These are phyloP conservation scores for Aspergillus sojae DNA, from an alignment of 2,329 filamentous ascomycete species.

Conservation along the genomic window DNA sequence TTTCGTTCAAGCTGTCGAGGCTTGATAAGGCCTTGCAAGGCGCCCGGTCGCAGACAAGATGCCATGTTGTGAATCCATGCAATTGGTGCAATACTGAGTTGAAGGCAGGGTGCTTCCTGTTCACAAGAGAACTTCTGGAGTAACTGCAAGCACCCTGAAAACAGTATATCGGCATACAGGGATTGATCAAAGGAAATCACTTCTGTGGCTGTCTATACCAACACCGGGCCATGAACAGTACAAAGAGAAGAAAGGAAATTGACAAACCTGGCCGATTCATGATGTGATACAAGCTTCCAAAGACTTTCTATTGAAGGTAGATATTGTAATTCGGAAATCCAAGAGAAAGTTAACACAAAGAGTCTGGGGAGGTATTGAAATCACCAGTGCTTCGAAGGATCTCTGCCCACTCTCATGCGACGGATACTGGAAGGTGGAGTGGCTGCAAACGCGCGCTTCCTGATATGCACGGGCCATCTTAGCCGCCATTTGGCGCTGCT, in stretches of 20 bases:
- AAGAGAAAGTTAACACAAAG: conserved; percentile 7
- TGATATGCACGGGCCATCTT: conserved; percentile 19
- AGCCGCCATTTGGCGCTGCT: conserved; percentile 5
- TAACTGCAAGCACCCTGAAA: background rate
- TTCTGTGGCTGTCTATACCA: conserved; percentile 11
- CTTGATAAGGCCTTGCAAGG: background rate
- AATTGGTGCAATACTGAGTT: conserved; percentile 23
- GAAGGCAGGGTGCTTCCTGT: conserved; percentile 5
- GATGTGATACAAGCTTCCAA: conserved; percentile 22
- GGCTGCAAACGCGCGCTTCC: conserved; percentile 28
- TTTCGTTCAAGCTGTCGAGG: background rate
- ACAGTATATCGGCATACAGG: background rate
- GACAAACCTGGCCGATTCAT: conserved; percentile 56
- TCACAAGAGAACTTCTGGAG: conserved; percentile 7
- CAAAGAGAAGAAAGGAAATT: conserved; percentile 30
- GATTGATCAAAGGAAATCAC: background rate
- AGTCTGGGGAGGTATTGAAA: conserved; percentile 14
- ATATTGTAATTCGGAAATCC: conserved; percentile 9
- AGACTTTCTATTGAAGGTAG: conserved; percentile 17
- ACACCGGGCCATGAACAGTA: conserved; percentile 20
- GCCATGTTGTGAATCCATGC: conserved; percentile 19
- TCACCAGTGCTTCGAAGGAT: conserved; percentile 19
- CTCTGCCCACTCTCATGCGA: conserved; percentile 25
- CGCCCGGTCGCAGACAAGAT: conserved; percentile 25
- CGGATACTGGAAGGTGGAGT: conserved; percentile 33